A percentile compares a stretch with the other conserved stretches of the same genome.
These are phyloP conservation scores for Tetragonia tetragonoides DNA, from an alignment of 148 eudicot species.

Conservation along the genomic window DNA sequence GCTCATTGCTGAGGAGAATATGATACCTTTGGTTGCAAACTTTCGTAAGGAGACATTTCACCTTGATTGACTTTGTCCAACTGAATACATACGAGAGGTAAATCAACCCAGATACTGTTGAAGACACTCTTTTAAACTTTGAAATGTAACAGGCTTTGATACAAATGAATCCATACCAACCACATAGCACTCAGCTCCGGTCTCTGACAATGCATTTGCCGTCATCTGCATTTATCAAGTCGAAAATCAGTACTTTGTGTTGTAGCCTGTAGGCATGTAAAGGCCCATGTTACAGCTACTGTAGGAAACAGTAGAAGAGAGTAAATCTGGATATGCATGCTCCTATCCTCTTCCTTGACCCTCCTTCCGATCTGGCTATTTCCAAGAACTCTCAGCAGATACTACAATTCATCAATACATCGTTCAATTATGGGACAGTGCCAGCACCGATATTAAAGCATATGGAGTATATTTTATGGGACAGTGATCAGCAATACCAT, in stretches of 20 bases:
- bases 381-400: no score
- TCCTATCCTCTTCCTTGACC: no score
- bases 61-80: slow-evolving; percentile 50
- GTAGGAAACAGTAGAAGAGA: no score
- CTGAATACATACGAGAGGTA: slow-evolving; percentile 40
- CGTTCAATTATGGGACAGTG: background rate
- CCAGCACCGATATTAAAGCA: no score
- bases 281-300: no score
- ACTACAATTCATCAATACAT: no score
- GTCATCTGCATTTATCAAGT: slow-evolving; percentile 70
- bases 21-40: slow-evolving; percentile 55
- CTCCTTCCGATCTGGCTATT: no score
- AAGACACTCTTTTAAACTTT: slow-evolving; percentile 74
- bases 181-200: slow-evolving; percentile 81
- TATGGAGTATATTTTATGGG: background rate
- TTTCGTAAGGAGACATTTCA: slow-evolving; percentile 46
- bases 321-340: no score
- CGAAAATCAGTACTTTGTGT: background rate
- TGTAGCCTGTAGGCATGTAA: no score
- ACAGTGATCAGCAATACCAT: background rate
- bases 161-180: slow-evolving; percentile 94
- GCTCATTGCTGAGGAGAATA: slow-evolving; percentile 17
- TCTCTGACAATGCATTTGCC: slow-evolving; percentile 84
- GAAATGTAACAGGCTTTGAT: slow-evolving; percentile 87
- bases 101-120: slow-evolving; percentile 41